Percentiles rank a stretch among this genome's conserved stretches.
Conservation (phyloP, 768 basidiomycete species). For the Auricularia auricula-judae region DNA sequence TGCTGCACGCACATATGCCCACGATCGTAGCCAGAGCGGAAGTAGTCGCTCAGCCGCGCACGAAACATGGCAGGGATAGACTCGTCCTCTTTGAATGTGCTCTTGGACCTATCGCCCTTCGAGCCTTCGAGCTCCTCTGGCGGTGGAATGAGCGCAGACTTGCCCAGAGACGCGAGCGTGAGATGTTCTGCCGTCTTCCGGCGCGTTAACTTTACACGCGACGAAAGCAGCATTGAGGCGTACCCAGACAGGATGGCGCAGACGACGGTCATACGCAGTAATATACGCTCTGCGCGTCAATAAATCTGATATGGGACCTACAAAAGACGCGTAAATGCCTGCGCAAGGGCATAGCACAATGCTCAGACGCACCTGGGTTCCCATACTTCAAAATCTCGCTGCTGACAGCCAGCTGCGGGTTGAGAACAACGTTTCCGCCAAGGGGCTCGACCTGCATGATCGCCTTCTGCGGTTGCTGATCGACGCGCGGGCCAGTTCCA, state of each 20-base stretch:
- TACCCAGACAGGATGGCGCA: slow-evolving; percentile 93
- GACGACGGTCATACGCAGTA: slow-evolving; percentile 79
- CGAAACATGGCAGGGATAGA: slow-evolving; percentile 68
- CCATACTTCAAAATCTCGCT: slow-evolving; percentile 60
- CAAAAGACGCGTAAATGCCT: slow-evolving; percentile 5
- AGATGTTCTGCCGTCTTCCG: slow-evolving; percentile 89
- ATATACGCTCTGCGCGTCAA: slow-evolving; percentile 76
- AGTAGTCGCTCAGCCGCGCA: slow-evolving; percentile 80
- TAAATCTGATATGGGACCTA: slow-evolving; percentile 77
- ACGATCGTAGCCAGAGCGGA: slow-evolving; percentile 86
- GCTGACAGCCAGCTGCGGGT: slow-evolving; percentile 7
- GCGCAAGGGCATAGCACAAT: neutral
- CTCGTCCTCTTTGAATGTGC: slow-evolving; percentile 75
- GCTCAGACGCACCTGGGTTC: slow-evolving; percentile 52
- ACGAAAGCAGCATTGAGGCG: slow-evolving; percentile 9
- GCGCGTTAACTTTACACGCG: neutral
- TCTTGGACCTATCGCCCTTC: slow-evolving; percentile 59
- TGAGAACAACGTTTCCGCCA: neutral
- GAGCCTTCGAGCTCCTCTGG: slow-evolving; percentile 27
- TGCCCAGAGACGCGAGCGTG: slow-evolving; percentile 62
- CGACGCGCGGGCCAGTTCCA: slow-evolving; percentile 32
- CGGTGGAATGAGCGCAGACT: slow-evolving; percentile 25
- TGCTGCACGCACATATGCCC: slow-evolving; percentile 75
- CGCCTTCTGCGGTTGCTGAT: slow-evolving; percentile 18
- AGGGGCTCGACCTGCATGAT: slow-evolving; percentile 9